Evolutionary conservation across 2,329 filamentous ascomycete species (phyloP), one percentile per base, ranked within the genome.

Genomic region (Cryphonectria parasitica): DNA sequence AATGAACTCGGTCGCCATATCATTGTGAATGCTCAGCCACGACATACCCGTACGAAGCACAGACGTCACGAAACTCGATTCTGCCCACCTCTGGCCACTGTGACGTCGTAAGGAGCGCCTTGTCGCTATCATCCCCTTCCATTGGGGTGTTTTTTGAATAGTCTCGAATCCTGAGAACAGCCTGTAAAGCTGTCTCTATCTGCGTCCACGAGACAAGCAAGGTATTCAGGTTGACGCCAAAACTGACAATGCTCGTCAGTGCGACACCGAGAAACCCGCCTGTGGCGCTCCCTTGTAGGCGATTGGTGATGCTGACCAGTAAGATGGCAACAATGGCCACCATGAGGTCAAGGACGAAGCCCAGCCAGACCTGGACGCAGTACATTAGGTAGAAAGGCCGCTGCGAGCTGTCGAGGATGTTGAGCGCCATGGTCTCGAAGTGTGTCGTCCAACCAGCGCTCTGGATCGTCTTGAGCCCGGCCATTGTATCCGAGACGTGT

Each of bases 291-390:
- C 45, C 45, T 52, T 66, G 64, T 28, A 66, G 19, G 5, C 49
- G 1, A 84, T 82, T 0, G 83, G 81, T 4, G 49, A 52, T 52
- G 45, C 45, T 52, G 45, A 52, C 45, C 22, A 52, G 45, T 10
- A 52, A 1, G 19, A 87, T 76, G 6, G 81, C 78, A 19, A 86
- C 81, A 4, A 86, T 72, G 1, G 84, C 70, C 3, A 82, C 77
- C 0, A 83, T 83, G 54, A 86, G 78, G 5, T 86, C 83, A 3
- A 88, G 74, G 0, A 84, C 82, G 1, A 88, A 76, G 0, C 77
- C 82, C 0, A 88, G 78, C 86, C 86, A 88, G 36, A 83, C 79
- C 74, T 88, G 86, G 22, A 87, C 80, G 19, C 81, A 82, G 64
- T 79, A 82, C 8, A 88, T 79, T 0, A 87, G 79, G 71, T 88